A percentile compares a stretch with the other conserved stretches of the same genome.
phyloP scores from a whole-genome alignment of 257 asterid species.

The Cruciata laevipes region DNA sequence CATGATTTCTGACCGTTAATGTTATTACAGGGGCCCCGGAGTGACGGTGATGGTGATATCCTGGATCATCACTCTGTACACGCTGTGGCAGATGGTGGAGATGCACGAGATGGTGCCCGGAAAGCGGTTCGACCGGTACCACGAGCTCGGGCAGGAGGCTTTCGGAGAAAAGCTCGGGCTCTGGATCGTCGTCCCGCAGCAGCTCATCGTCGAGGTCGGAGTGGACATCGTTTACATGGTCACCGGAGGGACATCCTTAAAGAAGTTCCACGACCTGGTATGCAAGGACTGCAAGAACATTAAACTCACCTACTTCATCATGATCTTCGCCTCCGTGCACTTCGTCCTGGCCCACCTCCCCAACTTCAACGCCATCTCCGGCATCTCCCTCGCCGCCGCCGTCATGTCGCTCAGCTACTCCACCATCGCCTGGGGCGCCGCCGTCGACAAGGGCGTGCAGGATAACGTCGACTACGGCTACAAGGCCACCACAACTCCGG shows the following conservation, averaged over 20 bases:
- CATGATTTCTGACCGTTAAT: no score
- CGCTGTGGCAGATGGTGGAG: constrained; percentile 95
- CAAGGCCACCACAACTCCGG: constrained; percentile 39
- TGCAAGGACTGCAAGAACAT: constrained; percentile 39
- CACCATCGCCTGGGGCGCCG: constrained; percentile 88
- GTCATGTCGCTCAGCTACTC: constrained; percentile 93
- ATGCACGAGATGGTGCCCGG: constrained; percentile 98
- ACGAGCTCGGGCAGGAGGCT: constrained; percentile 85
- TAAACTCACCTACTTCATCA: constrained; percentile 63
- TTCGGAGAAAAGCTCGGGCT: constrained; percentile 86
- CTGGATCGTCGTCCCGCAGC: constrained; percentile 90
- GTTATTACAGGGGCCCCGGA: constrained; percentile 67
- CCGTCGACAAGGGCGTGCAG: constrained; percentile 58
- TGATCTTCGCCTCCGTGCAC: constrained; percentile 91
- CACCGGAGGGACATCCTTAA: constrained; percentile 72
- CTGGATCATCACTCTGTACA: constrained; percentile 74
- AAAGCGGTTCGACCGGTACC: constrained; percentile 84
- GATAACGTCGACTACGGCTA: constrained; percentile 59
- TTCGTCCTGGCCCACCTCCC: constrained; percentile 92
- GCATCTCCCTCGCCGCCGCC: constrained; percentile 88
- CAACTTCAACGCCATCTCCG: constrained; percentile 83
- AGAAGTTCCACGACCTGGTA: constrained; percentile 57
- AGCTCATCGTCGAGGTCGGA: constrained; percentile 70
- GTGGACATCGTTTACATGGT: constrained; percentile 92
- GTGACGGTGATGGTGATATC: constrained; percentile 70